These are phyloP conservation scores for Chlorencoelia australis DNA, from an alignment of 2,329 filamentous ascomycete species.

Conservation along the genomic window DNA sequence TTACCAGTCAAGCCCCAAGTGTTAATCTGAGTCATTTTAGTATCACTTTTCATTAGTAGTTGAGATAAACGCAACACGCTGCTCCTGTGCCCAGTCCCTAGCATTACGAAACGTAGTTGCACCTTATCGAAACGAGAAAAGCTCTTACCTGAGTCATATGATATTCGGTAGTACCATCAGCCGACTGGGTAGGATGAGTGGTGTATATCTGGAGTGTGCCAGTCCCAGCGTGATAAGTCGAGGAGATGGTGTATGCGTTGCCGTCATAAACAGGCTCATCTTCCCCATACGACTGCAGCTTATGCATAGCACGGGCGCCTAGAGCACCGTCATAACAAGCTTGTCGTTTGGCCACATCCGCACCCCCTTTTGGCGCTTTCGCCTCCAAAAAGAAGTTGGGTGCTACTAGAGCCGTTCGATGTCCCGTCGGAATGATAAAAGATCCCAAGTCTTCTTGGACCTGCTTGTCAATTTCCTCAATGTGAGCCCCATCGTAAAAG, in stretches of 20 bases:
- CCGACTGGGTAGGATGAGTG: neutral
- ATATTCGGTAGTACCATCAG: neutral
- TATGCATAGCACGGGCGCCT: neutral
- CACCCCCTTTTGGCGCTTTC: neutral
- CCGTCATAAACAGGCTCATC: neutral
- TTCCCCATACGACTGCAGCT: neutral
- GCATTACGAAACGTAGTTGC: neutral
- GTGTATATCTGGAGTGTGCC: neutral
- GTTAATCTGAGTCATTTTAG: slow-evolving; percentile 32
- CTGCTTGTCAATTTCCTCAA: neutral
- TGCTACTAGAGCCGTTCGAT: neutral
- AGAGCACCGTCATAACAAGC: neutral
- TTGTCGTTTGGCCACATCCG: neutral
- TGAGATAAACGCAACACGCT: no score
- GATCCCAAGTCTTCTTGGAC: neutral
- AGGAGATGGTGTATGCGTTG: neutral
- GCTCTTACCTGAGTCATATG: neutral
- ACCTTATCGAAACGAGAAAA: neutral
- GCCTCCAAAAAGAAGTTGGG: neutral
- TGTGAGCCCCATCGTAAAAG: neutral
- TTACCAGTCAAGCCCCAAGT: slow-evolving; percentile 24
- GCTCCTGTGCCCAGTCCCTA: neutral
- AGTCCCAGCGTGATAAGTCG: neutral
- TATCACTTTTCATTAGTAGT: no score
- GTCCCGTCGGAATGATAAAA: neutral